A percentile compares a stretch with the other conserved stretches of the same genome.
Evolutionary conservation across 1,139 yeast genomes (phyloP).

Genomic region (Geotrichum siamense): DNA sequence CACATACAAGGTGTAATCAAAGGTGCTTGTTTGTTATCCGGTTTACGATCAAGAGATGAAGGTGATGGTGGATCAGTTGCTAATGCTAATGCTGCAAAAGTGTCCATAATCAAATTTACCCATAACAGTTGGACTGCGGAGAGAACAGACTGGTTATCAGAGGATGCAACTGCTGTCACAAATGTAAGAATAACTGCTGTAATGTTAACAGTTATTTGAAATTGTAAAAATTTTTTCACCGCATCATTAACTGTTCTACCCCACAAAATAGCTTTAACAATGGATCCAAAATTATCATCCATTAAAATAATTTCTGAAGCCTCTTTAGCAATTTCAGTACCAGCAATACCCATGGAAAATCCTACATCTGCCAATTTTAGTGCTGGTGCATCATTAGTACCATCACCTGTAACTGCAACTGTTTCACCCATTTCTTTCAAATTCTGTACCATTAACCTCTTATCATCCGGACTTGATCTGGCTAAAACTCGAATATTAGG

Average conservation of each 20-base stretch:
- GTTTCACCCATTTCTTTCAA: slow-evolving; percentile 77
- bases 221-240: slow-evolving; percentile 90
- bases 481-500: slow-evolving; percentile 81
- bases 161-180: slow-evolving; percentile 83
- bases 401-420: slow-evolving; percentile 98
- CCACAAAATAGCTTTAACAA: slow-evolving; percentile 98
- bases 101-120: slow-evolving; percentile 98
- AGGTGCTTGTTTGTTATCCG: slow-evolving; percentile 76
- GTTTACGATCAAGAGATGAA: slow-evolving; percentile 67
- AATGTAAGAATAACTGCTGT: slow-evolving; percentile 93
- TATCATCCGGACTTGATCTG: slow-evolving; percentile 93
- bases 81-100: slow-evolving; percentile 92
- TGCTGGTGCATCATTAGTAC: slow-evolving; percentile 82
- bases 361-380: slow-evolving; percentile 78
- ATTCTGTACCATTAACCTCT: slow-evolving; percentile 77
- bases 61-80: slow-evolving; percentile 97
- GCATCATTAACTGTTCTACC: slow-evolving; percentile 96
- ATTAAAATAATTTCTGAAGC: slow-evolving; percentile 73
- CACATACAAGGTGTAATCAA: slow-evolving; percentile 89
- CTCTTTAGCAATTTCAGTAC: slow-evolving; percentile 77
- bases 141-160: slow-evolving; percentile 72
- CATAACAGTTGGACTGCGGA: slow-evolving; percentile 96
- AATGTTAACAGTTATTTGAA: slow-evolving; percentile 90
- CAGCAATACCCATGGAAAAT: slow-evolving; percentile 76
- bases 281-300: slow-evolving; percentile 93